Percentiles rank a stretch among this genome's conserved stretches.
Conservation (phyloP, 2,329 filamentous ascomycete genomes). For the Aspergillus transmontanensis region DNA sequence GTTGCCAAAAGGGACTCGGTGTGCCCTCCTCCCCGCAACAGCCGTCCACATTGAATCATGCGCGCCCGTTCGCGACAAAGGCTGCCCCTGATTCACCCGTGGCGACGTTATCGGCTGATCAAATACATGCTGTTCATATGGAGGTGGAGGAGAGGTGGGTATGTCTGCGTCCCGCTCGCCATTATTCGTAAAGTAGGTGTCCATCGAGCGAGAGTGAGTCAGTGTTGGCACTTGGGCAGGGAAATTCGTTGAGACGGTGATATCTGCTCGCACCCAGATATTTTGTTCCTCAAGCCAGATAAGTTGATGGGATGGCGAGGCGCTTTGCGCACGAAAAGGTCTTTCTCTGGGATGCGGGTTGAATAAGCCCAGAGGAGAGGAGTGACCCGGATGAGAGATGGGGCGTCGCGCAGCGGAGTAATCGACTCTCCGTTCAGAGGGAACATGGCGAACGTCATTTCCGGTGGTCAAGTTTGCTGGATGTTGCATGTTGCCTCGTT, state of each 20-base stretch:
- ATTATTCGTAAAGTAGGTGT: slow-evolving; percentile 4
- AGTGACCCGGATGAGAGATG: slow-evolving; percentile 3
- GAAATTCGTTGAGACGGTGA: slow-evolving; percentile 9
- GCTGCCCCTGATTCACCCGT: neutral
- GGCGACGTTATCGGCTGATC: slow-evolving; percentile 15
- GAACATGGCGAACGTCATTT: neutral
- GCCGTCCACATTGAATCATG: neutral
- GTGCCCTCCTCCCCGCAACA: neutral
- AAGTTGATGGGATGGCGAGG: slow-evolving; percentile 21
- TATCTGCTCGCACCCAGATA: slow-evolving; percentile 26
- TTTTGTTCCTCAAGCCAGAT: slow-evolving; percentile 35
- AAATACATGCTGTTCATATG: slow-evolving; percentile 31
- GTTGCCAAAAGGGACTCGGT: neutral
- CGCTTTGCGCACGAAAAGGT: slow-evolving; percentile 7
- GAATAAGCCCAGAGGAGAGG: neutral
- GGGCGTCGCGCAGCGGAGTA: neutral
- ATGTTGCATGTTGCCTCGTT: neutral
- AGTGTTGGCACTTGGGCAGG: neutral
- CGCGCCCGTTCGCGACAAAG: neutral
- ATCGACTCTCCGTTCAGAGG: neutral
- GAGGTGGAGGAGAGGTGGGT: slow-evolving; percentile 23
- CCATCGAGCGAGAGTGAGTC: slow-evolving; percentile 8
- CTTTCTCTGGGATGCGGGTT: neutral
- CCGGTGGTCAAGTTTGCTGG: neutral
- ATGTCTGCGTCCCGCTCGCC: neutral